These are phyloP conservation scores for Acmispon strigosus DNA, from an alignment of 306 rosid genomes.

Conservation along the genomic window DNA sequence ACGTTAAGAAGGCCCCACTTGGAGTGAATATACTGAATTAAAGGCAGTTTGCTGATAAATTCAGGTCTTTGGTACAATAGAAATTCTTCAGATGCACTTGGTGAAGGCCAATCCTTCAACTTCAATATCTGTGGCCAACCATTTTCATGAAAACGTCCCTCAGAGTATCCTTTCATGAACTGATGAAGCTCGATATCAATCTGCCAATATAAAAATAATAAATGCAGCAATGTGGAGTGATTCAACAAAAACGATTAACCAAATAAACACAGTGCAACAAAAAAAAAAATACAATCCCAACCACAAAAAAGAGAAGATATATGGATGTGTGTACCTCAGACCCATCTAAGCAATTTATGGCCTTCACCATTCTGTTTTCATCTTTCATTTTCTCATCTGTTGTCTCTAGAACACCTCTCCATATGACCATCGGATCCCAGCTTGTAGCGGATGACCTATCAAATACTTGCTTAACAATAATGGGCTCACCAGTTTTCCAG, in stretches of 20 bases:
- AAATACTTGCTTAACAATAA: conserved; percentile 76
- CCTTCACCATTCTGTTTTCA: conserved; percentile 67
- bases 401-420: conserved; percentile 78
- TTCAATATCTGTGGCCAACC: conserved; percentile 78
- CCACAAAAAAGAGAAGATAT: conserved; percentile 7
- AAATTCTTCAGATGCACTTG: conserved; percentile 91
- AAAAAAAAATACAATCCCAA: conserved; percentile 1
- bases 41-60: conserved; percentile 87
- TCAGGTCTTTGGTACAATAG: conserved; percentile 93
- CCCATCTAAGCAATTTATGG: conserved; percentile 68
- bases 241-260: not conserved
- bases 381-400: conserved; percentile 65
- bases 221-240: not conserved
- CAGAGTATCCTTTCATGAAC: conserved; percentile 73
- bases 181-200: conserved; percentile 66
- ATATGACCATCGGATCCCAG: conserved; percentile 86
- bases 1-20: conserved; percentile 99
- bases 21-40: conserved; percentile 92
- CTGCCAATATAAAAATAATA: conserved; percentile 42
- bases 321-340: conserved; percentile 64
- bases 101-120: conserved; percentile 96
- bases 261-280: conserved; percentile 12
- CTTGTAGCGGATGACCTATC: conserved; percentile 64
- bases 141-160: conserved; percentile 57
- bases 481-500: conserved; percentile 78